Evolutionary conservation across 495 filamentous ascomycete genomes (phyloP), one percentile per base, ranked within the genome.

Genomic region (Achaetomiella virescens): DNA sequence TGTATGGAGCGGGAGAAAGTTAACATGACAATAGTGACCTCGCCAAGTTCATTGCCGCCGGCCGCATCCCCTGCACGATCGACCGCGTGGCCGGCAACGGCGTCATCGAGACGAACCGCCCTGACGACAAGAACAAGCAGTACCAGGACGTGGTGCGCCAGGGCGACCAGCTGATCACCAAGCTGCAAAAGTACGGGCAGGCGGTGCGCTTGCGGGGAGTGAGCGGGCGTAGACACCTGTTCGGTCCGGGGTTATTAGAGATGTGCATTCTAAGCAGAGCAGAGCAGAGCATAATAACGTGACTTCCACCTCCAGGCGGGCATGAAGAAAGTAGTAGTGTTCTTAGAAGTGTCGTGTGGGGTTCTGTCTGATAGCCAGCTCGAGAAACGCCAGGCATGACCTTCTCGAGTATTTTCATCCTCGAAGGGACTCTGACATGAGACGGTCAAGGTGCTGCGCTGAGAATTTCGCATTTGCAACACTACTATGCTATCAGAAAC

Each of bases 121-220:
- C 93, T 4, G 95, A 97, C 66, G 90, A 96, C 71, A 97, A 97
- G 82, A 96, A 97, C 78, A 95, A 95, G 78, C 93, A 98, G 72
- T 98, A 97, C 70, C 84, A 91, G 47, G 93, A 97, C 65, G 89
- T 97, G 33, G 90, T 98, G 47, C 93, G 91, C 78, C 92, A 97
- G 65, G 93, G 93, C 25, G 93, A 98, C 73, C 85, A 92, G 63
- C 75, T 98, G 46, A 96, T 98, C 70, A 98, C 95, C 57, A 98
- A 98, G 79, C 78, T 98, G 48, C 93, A 98, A 75, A 98, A 97
- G 76, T 98, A 97, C 66, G 93, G 93, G 20, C 93, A 98, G 75
- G 86, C 92, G 3, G 93, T 98, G 29, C 80, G 95, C 62, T 79
- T 98, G 73, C 81, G 95, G 57, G 93, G 22, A 97, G 91, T 69